Evolutionary conservation across 441 rosid genomes (phyloP).

Genomic region (Syzygium syzygioides): DNA sequence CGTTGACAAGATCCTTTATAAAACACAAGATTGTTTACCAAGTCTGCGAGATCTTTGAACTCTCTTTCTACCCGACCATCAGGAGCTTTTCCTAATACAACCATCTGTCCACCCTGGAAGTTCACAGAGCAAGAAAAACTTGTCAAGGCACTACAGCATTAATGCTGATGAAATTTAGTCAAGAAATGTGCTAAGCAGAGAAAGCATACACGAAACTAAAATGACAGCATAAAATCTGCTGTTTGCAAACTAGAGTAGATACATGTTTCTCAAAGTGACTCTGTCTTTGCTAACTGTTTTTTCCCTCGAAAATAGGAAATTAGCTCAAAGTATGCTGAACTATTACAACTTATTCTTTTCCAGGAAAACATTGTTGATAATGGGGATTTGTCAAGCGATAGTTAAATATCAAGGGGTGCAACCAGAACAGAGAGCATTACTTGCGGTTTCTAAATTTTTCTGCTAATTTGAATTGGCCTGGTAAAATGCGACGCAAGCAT

Average conservation of each 20-base stretch:
- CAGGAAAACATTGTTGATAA: background rate
- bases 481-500: background rate
- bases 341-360: background rate
- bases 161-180: background rate
- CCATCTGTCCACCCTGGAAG: slow-evolving; percentile 47
- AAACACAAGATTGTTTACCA: slow-evolving; percentile 22
- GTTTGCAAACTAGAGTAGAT: background rate
- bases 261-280: background rate
- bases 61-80: slow-evolving; percentile 37
- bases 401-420: background rate
- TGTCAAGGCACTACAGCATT: background rate
- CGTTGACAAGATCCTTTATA: background rate
- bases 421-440: background rate
- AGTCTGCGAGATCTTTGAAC: slow-evolving; percentile 37
- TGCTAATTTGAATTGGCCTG: background rate
- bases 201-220: background rate
- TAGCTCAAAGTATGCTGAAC: background rate
- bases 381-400: background rate
- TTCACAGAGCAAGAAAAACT: background rate
- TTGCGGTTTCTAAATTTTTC: background rate
- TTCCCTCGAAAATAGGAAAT: background rate
- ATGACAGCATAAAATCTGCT: background rate
- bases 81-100: slow-evolving; percentile 46
- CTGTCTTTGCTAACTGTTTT: background rate
- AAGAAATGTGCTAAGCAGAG: background rate